These are phyloP conservation scores for Mortierella alpina DNA, from an alignment of 192 early-diverging fungal genomes.

Conservation along the genomic window DNA sequence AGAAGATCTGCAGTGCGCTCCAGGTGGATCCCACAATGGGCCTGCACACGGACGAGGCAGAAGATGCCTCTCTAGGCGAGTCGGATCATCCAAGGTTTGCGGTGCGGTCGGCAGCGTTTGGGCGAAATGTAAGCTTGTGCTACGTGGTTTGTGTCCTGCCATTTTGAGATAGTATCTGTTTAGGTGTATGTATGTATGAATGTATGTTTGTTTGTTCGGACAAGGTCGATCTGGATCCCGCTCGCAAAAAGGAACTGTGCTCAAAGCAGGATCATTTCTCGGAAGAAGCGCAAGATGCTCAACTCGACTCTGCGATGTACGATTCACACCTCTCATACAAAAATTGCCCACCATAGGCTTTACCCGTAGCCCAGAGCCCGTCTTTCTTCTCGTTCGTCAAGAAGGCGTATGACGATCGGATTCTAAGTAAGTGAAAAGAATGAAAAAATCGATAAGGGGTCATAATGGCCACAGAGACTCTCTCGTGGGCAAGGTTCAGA, in stretches of 20 bases:
- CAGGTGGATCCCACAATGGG: conserved; percentile 70
- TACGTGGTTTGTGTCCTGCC: not conserved
- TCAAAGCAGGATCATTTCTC: not conserved
- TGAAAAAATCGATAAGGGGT: not conserved
- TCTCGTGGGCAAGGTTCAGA: not conserved
- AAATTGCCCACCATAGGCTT: conserved; percentile 46
- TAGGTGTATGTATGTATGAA: not conserved
- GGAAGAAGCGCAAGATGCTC: too few species aligned
- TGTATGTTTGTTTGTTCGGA: not conserved
- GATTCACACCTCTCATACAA: not conserved
- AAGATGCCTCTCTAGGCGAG: conserved; percentile 8
- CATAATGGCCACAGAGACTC: not conserved
- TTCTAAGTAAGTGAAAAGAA: conserved; percentile 58
- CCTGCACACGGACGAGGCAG: conserved; percentile 63
- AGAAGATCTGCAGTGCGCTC: conserved; percentile 67
- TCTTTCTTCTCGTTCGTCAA: conserved; percentile 68
- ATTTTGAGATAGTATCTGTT: not conserved
- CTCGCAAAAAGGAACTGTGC: too few species aligned
- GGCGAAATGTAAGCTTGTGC: conserved; percentile 36
- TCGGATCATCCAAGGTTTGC: conserved; percentile 20
- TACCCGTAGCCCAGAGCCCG: conserved; percentile 67
- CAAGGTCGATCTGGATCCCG: too few species aligned
- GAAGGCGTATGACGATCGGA: conserved; percentile 80
- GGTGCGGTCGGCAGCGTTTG: conserved; percentile 31
- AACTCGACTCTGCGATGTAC: not conserved